Evolutionary conservation across 768 basidiomycete genomes (phyloP), one percentile per base, ranked within the genome.

Genomic region (Leucocoprinus leucothites): DNA sequence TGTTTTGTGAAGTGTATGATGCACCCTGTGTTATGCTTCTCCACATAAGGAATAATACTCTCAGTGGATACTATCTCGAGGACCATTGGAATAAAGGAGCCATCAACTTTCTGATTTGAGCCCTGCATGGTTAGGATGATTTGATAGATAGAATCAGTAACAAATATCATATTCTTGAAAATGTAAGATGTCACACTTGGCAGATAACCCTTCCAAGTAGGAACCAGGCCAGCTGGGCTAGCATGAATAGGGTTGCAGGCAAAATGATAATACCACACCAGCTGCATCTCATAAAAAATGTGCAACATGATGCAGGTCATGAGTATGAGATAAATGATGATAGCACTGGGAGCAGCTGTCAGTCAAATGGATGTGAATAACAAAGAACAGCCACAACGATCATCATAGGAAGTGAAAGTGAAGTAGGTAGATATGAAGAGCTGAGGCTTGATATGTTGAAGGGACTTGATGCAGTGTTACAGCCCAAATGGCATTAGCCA

Each of bases 21-120:
- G 48, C 56, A 86, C 91, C 90, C 82, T 95, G 93, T 16, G 93
- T 94, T 55, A 94, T 91, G 66, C 86, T 86, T 69, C 77, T 76
- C 94, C 94, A 96, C 18, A 82, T 91, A 14, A 85, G 65, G 67
- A 82, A 94, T 18, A 96, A 58, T 3, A 82, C 71, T 9, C 74
- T 79, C 1, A 96, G n/a, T 82, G 0, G 88, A 71, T 0, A 80
- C 84, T 0, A 90, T 91, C 65, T 96, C 91, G 43, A 96, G 74
- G 3, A 94, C 50, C 0, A 94, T 95, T 1, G 91, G 87, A 22
- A 97, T 67, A 67, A 97, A 96, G 2, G 87, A 85, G 3, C 91
- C 91, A 69, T 98, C 96, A 18, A 97, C 73, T 67, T 85, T 89
- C 26, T 70, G 67, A 54, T 80, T 74, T 16, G 91, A 76, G 21